Percentiles rank a stretch among this genome's conserved stretches.
These are phyloP conservation scores for Spencermartinsiella ligniputridi DNA, from an alignment of 1,139 yeast genomes.

Conservation along the genomic window DNA sequence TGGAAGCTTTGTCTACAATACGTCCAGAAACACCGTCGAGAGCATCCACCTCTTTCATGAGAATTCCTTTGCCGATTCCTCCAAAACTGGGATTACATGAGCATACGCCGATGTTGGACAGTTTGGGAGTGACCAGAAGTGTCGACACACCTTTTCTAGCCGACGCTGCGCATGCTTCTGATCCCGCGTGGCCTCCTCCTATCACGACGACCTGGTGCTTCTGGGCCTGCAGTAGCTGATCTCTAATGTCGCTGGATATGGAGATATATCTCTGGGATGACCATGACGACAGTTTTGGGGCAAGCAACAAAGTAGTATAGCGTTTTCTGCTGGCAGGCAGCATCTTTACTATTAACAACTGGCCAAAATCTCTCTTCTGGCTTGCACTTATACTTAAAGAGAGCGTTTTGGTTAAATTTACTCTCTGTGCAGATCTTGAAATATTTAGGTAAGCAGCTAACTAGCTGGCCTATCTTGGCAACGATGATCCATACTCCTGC, in stretches of 20 bases:
- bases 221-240: slow-evolving; percentile 15
- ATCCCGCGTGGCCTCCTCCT: slow-evolving; percentile 99
- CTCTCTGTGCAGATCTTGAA: neutral
- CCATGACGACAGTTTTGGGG: too few species aligned
- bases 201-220: slow-evolving; percentile 70
- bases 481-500: too few species aligned
- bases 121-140: slow-evolving; percentile 69
- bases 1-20: slow-evolving; percentile 88
- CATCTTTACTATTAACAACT: too few species aligned
- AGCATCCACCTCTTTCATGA: slow-evolving; percentile 91
- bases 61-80: slow-evolving; percentile 96
- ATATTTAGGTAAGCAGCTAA: neutral
- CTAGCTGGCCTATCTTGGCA: neutral
- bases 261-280: too few species aligned
- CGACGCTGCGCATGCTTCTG: slow-evolving; percentile 94
- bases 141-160: slow-evolving; percentile 80
- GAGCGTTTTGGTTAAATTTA: too few species aligned
- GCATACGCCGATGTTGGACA: slow-evolving; percentile 81
- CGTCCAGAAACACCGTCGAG: slow-evolving; percentile 85
- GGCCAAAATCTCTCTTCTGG: too few species aligned
- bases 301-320: too few species aligned
- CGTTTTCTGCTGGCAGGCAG: too few species aligned
- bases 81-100: slow-evolving; percentile 98
- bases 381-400: too few species aligned
- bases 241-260: slow-evolving; percentile 7